These are phyloP conservation scores for Fusarium cicatricum DNA, from an alignment of 2,329 filamentous ascomycete genomes.

Conservation along the genomic window DNA sequence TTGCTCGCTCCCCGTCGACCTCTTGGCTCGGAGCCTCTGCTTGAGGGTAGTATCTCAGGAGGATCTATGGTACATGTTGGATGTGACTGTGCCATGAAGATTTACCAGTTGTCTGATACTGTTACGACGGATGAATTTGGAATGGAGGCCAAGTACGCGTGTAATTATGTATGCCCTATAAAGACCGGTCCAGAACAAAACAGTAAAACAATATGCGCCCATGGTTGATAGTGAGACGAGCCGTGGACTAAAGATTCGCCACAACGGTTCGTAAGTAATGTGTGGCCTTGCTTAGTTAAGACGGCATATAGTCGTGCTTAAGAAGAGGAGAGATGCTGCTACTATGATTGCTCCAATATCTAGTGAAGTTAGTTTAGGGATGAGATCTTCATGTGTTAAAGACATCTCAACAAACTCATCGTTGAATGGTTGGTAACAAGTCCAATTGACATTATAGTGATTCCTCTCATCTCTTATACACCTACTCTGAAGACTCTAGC, in stretches of 20 bases:
- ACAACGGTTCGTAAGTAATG: too few relatives aligned
- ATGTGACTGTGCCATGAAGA: background rate
- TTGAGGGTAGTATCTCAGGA: background rate
- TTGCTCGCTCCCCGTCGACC: conserved; percentile 12
- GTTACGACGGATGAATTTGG: background rate
- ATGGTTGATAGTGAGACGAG: too few relatives aligned
- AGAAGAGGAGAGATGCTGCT: too few relatives aligned
- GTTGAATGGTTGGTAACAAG: too few relatives aligned
- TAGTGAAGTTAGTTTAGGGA: too few relatives aligned
- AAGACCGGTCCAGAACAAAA: conserved; percentile 12
- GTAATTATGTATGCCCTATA: background rate
- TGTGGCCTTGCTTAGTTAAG: too few relatives aligned
- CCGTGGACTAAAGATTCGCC: too few relatives aligned
- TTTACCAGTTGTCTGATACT: conserved; percentile 6
- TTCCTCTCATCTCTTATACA: background rate
- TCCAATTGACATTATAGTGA: too few relatives aligned
- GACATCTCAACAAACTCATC: too few relatives aligned
- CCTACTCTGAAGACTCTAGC: background rate
- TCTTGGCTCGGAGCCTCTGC: conserved; percentile 14
- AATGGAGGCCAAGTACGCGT: background rate
- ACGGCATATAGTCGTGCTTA: too few relatives aligned
- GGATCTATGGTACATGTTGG: background rate
- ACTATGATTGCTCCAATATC: too few relatives aligned
- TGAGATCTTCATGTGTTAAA: too few relatives aligned
- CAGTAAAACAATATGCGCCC: background rate